Percentiles rank a stretch among this genome's conserved stretches.
Evolutionary conservation across 441 rosid genomes (phyloP).

Genomic region (Oxalis stricta): DNA sequence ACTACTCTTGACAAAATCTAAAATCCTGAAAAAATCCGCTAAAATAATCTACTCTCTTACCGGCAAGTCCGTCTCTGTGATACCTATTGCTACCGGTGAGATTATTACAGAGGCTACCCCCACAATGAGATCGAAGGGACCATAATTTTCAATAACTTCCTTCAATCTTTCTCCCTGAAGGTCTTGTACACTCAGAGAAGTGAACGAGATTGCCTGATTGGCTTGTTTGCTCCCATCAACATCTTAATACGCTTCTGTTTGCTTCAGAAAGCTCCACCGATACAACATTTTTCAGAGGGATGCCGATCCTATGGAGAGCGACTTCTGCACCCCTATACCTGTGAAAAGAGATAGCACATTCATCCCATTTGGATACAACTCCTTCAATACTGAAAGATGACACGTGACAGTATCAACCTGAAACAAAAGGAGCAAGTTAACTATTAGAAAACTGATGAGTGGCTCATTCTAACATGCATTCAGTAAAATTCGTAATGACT

Average conservation of each 20-base stretch:
- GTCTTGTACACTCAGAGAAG: constrained; percentile 12
- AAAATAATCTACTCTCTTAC: constrained; percentile 16
- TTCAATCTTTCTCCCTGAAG: constrained; percentile 4
- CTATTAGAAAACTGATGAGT: too few relatives aligned
- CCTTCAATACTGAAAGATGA: constrained; percentile 16
- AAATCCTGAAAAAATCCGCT: constrained; percentile 12
- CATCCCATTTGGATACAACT: constrained; percentile 11
- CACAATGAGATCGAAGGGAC: constrained; percentile 21
- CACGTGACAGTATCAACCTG: constrained; percentile 22
- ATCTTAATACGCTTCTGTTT: constrained; percentile 8
- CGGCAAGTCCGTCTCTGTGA: constrained; percentile 21
- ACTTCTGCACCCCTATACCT: constrained; percentile 27
- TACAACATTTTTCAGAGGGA: constrained; percentile 16
- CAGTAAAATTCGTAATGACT: too few relatives aligned
- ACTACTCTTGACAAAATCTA: constrained; percentile 16
- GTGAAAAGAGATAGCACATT: constrained; percentile 23
- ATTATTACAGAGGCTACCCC: constrained; percentile 27
- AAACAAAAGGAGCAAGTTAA: too few relatives aligned
- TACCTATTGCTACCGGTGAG: constrained; percentile 19
- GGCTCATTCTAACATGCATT: too few relatives aligned
- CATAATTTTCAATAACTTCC: constrained; percentile 6
- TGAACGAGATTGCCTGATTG: constrained; percentile 14
- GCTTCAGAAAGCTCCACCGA: constrained; percentile 16
- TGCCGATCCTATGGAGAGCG: constrained; percentile 19
- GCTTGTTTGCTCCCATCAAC: constrained; percentile 20